These are phyloP conservation scores for Kodamaea jinghongensis DNA, from an alignment of 805 yeast genomes.

Conservation along the genomic window DNA sequence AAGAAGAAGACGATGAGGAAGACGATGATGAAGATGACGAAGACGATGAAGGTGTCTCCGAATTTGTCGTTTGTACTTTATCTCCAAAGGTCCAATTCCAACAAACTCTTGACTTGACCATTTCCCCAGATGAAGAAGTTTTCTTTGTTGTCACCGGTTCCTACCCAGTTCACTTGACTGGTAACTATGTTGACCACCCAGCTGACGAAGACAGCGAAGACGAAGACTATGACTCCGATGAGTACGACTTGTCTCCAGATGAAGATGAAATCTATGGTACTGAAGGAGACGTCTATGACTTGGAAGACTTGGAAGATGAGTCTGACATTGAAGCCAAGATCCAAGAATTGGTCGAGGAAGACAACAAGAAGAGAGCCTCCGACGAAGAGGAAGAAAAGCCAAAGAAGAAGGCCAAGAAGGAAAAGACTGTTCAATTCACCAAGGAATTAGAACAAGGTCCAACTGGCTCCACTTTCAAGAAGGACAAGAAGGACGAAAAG, in stretches of 20 bases:
- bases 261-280: conserved; percentile 58
- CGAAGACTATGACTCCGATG: conserved; percentile 50
- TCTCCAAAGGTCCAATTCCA: conserved; percentile 83
- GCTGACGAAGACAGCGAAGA: conserved; percentile 64
- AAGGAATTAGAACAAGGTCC: conserved; percentile 95
- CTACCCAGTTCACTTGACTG: conserved; percentile 85
- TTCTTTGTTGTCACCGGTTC: conserved; percentile 95
- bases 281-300: conserved; percentile 51
- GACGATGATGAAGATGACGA: conserved; percentile 56
- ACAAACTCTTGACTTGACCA: conserved; percentile 86
- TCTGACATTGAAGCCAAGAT: conserved; percentile 71
- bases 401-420: conserved; percentile 41
- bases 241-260: conserved; percentile 70
- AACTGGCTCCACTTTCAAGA: conserved; percentile 47
- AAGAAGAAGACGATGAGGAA: conserved; percentile 50
- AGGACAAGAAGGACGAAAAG: conserved; percentile 18
- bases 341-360: conserved; percentile 70
- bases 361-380: conserved; percentile 37
- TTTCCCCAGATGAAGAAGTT: conserved; percentile 91
- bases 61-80: conserved; percentile 82
- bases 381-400: conserved; percentile 32
- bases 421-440: conserved; percentile 78
- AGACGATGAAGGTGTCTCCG: conserved; percentile 73
- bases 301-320: conserved; percentile 64
- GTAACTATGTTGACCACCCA: conserved; percentile 96